Evolutionary conservation across 2,329 filamentous ascomycete species (phyloP), one percentile per base, ranked within the genome.

Genomic region (Stagonosporopsis rhizophila): DNA sequence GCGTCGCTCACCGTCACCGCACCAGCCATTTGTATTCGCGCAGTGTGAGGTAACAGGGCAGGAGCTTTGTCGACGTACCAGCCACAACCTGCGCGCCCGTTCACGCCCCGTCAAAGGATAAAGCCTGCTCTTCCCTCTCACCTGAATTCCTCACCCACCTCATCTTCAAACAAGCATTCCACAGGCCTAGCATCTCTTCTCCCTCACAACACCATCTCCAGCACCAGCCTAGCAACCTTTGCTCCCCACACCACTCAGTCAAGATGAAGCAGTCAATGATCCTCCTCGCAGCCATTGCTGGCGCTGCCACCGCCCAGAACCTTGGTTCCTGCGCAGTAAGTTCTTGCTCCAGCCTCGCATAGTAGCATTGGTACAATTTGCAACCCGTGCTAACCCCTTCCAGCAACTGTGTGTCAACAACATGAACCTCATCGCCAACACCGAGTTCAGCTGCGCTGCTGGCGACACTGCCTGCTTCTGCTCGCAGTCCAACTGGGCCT

Each of bases 391-490:
- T 65, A 61, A 65, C 42, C 4, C 14, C 12, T 32, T 44, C 4
- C 58, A 77, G 75, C 71, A 72, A 70, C 66, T 69, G 28, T 82
- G 80, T 60, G 67, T 81, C 65, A 74, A 60, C 72, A 81, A 80
- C 77, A 81, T 82, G 79, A 61, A 80, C 56, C 57, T 23, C 34
- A 74, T 78, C 55, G 78, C 78, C 50, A 56, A 67, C 44, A 58
- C 65, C 27, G 7, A 68, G 19, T 79, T 82, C 59, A 76, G 75
- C 54, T 82, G 80, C 67, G 20, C 60, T 15, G 17, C 55, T 12
- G 68, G 68, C 14, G 78, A 81, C 61, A 58, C 70, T 30, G 52
- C 56, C 48, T 82, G 80, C 74, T 76, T 80, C 56, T 82, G 80
- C 75, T 62, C 57, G n/a, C 73, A 79, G 52, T 57, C 56, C 32